Conservation (phyloP, 2,329 filamentous ascomycete species). For the Daldinia sp. region DNA sequence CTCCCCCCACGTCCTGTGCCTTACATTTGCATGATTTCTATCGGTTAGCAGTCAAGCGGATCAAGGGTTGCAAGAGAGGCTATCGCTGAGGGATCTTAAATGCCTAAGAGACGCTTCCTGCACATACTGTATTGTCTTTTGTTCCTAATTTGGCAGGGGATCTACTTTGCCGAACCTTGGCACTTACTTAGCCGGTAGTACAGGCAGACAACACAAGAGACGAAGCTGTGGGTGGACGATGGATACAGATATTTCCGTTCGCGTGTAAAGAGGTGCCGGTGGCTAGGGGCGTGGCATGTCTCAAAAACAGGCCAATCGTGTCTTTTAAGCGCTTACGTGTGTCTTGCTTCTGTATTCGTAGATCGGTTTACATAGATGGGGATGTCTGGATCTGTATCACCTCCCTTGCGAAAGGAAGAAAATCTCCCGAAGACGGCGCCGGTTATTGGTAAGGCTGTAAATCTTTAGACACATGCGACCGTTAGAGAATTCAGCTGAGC, state of each 20-base stretch:
- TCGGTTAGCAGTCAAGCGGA: background rate
- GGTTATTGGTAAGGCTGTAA: conserved; percentile 23
- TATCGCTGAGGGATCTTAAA: conserved; percentile 7
- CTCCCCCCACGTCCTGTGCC: conserved; percentile 9
- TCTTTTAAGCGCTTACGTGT: conserved; percentile 11
- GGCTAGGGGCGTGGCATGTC: conserved; percentile 17
- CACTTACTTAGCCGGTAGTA: conserved; percentile 5
- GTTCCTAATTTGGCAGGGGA: conserved; percentile 7
- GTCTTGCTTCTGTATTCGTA: conserved; percentile 1
- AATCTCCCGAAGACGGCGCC: conserved; percentile 24
- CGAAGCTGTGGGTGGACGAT: background rate
- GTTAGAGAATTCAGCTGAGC: background rate
- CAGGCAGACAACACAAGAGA: background rate
- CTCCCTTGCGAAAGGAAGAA: conserved; percentile 25
- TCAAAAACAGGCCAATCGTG: conserved; percentile 17
- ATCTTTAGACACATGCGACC: conserved; percentile 13
- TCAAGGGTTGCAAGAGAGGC: background rate
- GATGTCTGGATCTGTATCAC: conserved; percentile 18
- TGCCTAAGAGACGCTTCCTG: background rate
- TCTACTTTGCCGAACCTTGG: conserved; percentile 21
- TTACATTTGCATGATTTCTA: background rate
- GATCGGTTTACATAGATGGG: background rate
- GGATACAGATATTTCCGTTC: conserved; percentile 2
- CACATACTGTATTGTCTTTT: background rate
- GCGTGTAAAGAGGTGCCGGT: background rate